phyloP scores from a whole-genome alignment of 176 grass and related monocot species.

The Aegilops bicornis region DNA sequence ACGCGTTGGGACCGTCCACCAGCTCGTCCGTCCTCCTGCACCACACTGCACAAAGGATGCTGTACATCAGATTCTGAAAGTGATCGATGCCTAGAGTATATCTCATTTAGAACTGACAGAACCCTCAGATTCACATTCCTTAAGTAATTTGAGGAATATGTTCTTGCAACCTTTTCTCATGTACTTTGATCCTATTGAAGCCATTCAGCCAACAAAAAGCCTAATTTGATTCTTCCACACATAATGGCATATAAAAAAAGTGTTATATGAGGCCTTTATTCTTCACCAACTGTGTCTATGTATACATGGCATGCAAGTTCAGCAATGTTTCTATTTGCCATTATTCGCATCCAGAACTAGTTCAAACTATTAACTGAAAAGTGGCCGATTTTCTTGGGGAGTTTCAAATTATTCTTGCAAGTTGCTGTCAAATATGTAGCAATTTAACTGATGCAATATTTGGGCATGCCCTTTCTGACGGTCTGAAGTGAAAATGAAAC shows the following conservation, averaged over 20 bases:
- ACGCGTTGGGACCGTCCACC: constrained; percentile 87
- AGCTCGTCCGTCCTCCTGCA: constrained; percentile 97
- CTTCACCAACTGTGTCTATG: background rate
- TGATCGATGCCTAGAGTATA: background rate
- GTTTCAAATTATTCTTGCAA: background rate
- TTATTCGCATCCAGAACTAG: background rate
- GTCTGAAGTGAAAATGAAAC: background rate
- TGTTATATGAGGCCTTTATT: background rate
- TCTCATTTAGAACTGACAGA: background rate
- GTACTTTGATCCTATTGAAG: constrained; percentile 12
- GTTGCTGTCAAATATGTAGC: background rate
- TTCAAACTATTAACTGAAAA: background rate
- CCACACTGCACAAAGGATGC: constrained; percentile 58
- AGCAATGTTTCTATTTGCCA: background rate
- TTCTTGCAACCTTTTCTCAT: constrained; percentile 7
- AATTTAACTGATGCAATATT: background rate
- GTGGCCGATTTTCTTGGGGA: background rate
- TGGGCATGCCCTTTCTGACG: background rate
- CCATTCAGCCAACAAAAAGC: background rate
- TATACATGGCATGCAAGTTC: background rate
- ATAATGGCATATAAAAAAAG: background rate
- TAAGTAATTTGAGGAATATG: constrained; percentile 13
- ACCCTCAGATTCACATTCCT: background rate
- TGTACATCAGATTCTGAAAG: background rate
- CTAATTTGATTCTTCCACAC: background rate